A percentile compares a stretch with the other conserved stretches of the same genome.
Evolutionary conservation across 2,329 filamentous ascomycete species (phyloP).

Genomic region (Talaromyces sp.): DNA sequence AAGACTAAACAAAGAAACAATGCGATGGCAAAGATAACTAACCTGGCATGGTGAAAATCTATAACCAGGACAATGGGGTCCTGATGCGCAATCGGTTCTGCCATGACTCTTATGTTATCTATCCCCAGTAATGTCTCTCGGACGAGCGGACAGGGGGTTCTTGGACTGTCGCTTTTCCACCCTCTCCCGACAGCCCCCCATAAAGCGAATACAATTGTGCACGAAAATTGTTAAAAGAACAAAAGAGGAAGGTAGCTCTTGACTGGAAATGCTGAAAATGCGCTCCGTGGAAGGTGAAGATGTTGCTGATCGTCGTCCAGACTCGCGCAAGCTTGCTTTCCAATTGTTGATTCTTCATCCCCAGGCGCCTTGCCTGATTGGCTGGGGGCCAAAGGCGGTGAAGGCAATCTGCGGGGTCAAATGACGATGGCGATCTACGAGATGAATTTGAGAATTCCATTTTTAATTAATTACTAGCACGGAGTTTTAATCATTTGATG

Average conservation of each 20-base stretch:
- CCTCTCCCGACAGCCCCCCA: neutral
- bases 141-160: neutral
- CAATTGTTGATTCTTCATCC: neutral
- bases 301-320: neutral
- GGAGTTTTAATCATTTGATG: neutral
- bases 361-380: neutral
- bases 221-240: neutral
- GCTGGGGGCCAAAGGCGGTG: neutral
- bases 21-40: constrained; percentile 14
- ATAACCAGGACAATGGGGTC: constrained; percentile 69
- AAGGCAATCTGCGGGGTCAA: neutral
- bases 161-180: neutral
- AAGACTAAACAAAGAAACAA: neutral
- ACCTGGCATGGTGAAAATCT: constrained; percentile 72
- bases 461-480: neutral
- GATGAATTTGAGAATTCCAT: neutral
- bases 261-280: neutral
- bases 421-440: neutral
- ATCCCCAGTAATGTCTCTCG: too few species aligned
- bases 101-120: constrained; percentile 15
- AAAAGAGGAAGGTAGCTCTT: neutral
- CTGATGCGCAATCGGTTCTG: constrained; percentile 41
- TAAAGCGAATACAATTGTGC: neutral
- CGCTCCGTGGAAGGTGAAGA: neutral
- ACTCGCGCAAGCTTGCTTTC: neutral